Conservation (phyloP, 768 basidiomycete genomes). For the Tricholoma terreum region DNA sequence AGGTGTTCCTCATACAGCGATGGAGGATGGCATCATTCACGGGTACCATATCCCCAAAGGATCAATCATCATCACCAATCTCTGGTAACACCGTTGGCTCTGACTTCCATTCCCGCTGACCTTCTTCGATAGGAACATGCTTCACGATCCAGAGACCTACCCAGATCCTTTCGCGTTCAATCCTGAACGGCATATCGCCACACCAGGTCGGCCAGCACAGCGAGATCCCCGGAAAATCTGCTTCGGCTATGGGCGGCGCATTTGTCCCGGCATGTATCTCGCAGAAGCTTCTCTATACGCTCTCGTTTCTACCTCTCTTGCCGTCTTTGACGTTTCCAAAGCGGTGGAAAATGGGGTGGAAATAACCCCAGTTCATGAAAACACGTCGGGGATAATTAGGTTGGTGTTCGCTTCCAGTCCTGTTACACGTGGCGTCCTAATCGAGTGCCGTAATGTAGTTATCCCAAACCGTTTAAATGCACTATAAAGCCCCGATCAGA, state of each 20-base stretch:
- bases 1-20: conserved; percentile 46
- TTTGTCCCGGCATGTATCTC: conserved; percentile 48
- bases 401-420: conserved; percentile 18
- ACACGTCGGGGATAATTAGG: conserved; percentile 45
- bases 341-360: conserved; percentile 42
- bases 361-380: conserved; percentile 42
- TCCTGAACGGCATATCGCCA: conserved; percentile 43
- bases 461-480: conserved; percentile 34
- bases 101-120: background rate
- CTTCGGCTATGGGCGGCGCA: conserved; percentile 48
- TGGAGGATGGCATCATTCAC: conserved; percentile 40
- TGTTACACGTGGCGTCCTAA: background rate
- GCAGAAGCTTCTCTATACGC: conserved; percentile 51
- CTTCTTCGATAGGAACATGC: conserved; percentile 45
- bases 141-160: conserved; percentile 47
- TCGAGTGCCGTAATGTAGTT: conserved; percentile 15
- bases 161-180: conserved; percentile 48
- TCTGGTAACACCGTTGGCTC: conserved; percentile 33
- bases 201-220: conserved; percentile 28
- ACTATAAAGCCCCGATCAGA: conserved; percentile 30
- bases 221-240: conserved; percentile 38
- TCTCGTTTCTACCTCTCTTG: conserved; percentile 40
- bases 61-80: conserved; percentile 42
- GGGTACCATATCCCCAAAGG: conserved; percentile 51
- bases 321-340: conserved; percentile 47